These are phyloP conservation scores for Zoysia japonica DNA, from an alignment of 176 grass and related monocot species.

Conservation along the genomic window DNA sequence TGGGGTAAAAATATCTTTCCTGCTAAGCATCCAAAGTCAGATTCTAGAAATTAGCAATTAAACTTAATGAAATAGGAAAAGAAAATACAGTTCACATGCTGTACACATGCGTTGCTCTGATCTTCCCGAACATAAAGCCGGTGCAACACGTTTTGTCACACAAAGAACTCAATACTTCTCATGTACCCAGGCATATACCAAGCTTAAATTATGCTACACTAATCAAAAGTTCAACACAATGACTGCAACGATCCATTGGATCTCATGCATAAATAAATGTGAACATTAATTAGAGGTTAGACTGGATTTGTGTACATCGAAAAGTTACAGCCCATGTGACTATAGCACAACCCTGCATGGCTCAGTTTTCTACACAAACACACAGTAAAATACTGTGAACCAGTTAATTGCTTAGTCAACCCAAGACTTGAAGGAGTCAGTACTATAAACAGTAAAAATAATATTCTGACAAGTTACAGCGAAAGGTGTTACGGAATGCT, in stretches of 20 bases:
- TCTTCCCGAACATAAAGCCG: neutral
- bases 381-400: neutral
- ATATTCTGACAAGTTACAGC: neutral
- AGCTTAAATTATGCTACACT: neutral
- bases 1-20: neutral
- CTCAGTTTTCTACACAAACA: conserved; percentile 29
- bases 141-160: neutral
- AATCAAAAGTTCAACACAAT: conserved; percentile 31
- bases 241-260: conserved; percentile 27
- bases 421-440: neutral
- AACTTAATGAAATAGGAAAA: neutral
- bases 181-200: conserved; percentile 29
- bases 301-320: conserved; percentile 10
- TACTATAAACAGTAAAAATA: neutral
- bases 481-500: neutral
- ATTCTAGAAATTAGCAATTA: neutral
- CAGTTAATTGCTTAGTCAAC: conserved; percentile 7
- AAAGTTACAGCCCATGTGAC: conserved; percentile 24
- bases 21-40: neutral
- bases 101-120: neutral
- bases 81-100: neutral
- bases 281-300: conserved; percentile 35
- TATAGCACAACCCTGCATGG: neutral
- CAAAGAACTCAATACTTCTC: conserved; percentile 12
- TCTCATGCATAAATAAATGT: conserved; percentile 22